A percentile compares a stretch with the other conserved stretches of the same genome.
Conservation (phyloP, 371 early-diverging fungal genomes). For the Rhizopus delemar region DNA sequence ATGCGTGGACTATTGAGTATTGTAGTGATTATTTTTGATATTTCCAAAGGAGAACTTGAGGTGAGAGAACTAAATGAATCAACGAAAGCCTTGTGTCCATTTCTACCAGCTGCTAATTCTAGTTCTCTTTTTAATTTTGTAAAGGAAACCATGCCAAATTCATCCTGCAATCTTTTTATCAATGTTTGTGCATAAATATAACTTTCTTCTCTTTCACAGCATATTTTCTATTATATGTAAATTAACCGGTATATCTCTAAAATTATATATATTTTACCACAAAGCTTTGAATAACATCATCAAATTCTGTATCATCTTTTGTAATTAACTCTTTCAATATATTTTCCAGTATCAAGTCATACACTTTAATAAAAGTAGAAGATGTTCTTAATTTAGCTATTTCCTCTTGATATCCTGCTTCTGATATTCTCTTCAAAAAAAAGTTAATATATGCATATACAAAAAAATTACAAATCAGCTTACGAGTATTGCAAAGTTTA, state of each 20-base stretch:
- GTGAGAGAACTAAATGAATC: conserved; percentile 53
- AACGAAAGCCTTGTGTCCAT: conserved; percentile 56
- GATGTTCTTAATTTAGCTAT: conserved; percentile 64
- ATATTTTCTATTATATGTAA: conserved; percentile 47
- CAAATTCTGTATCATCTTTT: conserved; percentile 58
- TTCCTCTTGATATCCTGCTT: conserved; percentile 65
- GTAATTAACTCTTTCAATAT: conserved; percentile 53
- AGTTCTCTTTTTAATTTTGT: conserved; percentile 62
- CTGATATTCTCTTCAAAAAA: conserved; percentile 54
- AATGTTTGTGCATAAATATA: conserved; percentile 68
- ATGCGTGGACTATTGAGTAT: conserved; percentile 57
- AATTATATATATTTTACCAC: conserved; percentile 34
- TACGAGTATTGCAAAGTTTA: conserved; percentile 66
- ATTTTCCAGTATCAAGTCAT: conserved; percentile 59
- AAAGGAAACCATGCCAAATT: conserved; percentile 54
- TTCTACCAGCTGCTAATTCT: conserved; percentile 50
- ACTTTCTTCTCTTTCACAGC: conserved; percentile 68
- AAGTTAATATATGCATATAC: not conserved
- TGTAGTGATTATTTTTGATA: conserved; percentile 58
- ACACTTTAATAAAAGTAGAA: conserved; percentile 64
- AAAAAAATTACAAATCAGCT: not conserved
- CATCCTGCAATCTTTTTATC: conserved; percentile 51
- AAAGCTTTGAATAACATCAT: conserved; percentile 48
- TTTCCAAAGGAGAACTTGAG: conserved; percentile 44
- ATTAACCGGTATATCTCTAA: not conserved